Evolutionary conservation across 768 basidiomycete genomes (phyloP).

Genomic region (Suillus subluteus): DNA sequence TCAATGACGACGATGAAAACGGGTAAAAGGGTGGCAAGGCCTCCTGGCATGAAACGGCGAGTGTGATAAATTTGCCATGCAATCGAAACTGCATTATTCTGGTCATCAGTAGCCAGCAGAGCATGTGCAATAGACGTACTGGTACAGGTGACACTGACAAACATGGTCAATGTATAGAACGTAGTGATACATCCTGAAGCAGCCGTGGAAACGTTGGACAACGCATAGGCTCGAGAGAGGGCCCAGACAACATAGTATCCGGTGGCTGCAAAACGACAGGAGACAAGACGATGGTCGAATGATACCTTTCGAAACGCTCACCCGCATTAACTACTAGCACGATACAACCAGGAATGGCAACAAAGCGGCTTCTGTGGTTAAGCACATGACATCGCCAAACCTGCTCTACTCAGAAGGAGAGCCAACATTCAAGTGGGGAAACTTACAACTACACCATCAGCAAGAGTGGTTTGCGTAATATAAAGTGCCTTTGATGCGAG

Average conservation of each 20-base stretch:
- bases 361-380: not conserved
- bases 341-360: conserved; percentile 2
- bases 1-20: conserved; percentile 13
- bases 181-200: not conserved
- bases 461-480: conserved; percentile 1
- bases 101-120: not conserved
- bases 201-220: not conserved
- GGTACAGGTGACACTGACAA: not conserved
- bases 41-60: conserved; percentile 7
- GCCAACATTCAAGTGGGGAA: not conserved
- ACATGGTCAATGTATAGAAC: conserved; percentile 1
- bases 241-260: conserved; percentile 6
- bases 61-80: conserved; percentile 11
- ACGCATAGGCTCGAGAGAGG: not conserved
- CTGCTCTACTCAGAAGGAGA: not conserved
- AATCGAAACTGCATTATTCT: not conserved
- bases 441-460: conserved; percentile 5
- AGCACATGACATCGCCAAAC: conserved; percentile 4
- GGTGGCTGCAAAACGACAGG: not conserved
- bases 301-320: not conserved
- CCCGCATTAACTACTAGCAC: not conserved
- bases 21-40: conserved; percentile 9
- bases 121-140: not conserved
- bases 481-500: conserved; percentile 6
- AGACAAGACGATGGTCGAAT: not conserved